Percentiles rank a stretch among this genome's conserved stretches.
phyloP scores from a whole-genome alignment of 805 yeast genomes.

The Lachancea nothofagi region DNA sequence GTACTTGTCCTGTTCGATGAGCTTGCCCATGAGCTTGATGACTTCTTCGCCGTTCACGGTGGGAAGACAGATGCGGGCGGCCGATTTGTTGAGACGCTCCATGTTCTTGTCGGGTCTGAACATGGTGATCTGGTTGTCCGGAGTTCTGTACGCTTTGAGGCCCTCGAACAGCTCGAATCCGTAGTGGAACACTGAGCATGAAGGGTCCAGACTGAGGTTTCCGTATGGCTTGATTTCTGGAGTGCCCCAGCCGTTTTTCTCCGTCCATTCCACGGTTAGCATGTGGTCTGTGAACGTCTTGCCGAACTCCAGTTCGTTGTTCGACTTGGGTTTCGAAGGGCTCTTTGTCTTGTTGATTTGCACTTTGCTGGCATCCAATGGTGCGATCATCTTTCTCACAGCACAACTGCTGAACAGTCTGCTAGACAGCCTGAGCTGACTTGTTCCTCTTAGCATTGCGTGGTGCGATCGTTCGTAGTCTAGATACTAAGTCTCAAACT shows the following conservation, averaged over 20 bases:
- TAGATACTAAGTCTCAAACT: too few relatives aligned
- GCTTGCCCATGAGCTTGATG: constrained; percentile 67
- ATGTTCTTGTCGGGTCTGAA: constrained; percentile 92
- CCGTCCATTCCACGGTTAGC: constrained; percentile 80
- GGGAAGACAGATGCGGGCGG: constrained; percentile 85
- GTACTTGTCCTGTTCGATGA: constrained; percentile 65
- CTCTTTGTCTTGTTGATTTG: constrained; percentile 40
- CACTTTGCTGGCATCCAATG: constrained; percentile 52
- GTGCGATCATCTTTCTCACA: constrained; percentile 28
- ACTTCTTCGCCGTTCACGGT: constrained; percentile 75
- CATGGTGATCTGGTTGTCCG: constrained; percentile 62
- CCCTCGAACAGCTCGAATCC: constrained; percentile 96
- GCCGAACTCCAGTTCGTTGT: constrained; percentile 65
- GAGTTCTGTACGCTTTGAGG: constrained; percentile 77
- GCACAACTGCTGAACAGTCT: constrained; percentile 7
- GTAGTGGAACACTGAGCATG: constrained; percentile 87
- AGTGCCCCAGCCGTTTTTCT: constrained; percentile 73
- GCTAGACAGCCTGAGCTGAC: constrained; percentile 2
- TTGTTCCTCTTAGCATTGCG: constrained; percentile 5
- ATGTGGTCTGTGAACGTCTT: constrained; percentile 81
- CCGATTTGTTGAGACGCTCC: constrained; percentile 84
- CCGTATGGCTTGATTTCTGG: constrained; percentile 88
- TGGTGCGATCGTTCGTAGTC: too few relatives aligned
- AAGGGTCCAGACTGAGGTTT: constrained; percentile 72
- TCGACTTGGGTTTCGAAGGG: constrained; percentile 53